Evolutionary conservation across 2,329 filamentous ascomycete genomes (phyloP).

Genomic region (Sclerotinia minor): DNA sequence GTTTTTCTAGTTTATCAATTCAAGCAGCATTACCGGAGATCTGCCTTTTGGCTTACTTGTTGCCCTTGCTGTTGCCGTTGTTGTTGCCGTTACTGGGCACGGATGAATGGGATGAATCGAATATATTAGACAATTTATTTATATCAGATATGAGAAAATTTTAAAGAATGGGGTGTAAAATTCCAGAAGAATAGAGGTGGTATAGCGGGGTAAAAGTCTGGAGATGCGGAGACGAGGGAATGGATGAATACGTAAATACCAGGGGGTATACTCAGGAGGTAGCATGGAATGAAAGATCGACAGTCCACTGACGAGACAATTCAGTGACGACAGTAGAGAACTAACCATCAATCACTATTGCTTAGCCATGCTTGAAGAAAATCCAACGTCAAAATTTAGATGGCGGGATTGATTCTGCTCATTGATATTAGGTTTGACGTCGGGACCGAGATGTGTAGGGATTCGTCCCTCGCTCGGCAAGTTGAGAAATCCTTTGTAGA

Average conservation of each 20-base stretch:
- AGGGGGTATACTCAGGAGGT: not conserved
- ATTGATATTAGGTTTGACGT: not conserved
- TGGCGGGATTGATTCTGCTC: not conserved
- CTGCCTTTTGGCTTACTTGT: not conserved
- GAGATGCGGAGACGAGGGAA: not conserved
- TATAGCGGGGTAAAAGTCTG: constrained; percentile 1
- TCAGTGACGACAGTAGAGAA: not conserved
- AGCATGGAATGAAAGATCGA: not conserved
- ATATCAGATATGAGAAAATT: not conserved
- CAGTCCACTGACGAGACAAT: too few relatives aligned
- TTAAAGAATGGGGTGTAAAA: not conserved
- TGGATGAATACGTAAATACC: not conserved
- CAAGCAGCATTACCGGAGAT: not conserved
- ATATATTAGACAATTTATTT: not conserved
- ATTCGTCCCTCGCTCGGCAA: not conserved
- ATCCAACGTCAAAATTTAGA: not conserved
- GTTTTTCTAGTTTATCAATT: not conserved
- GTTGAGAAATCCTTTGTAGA: too few relatives aligned
- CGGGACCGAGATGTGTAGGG: not conserved
- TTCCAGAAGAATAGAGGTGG: not conserved
- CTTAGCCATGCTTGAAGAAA: not conserved
- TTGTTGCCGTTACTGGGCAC: not conserved
- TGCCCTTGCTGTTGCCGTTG: not conserved
- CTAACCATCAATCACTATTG: too few relatives aligned
- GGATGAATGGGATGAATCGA: not conserved